Conservation (phyloP, 1,284 basidiomycete genomes). For the Neolentinus lepideus region DNA sequence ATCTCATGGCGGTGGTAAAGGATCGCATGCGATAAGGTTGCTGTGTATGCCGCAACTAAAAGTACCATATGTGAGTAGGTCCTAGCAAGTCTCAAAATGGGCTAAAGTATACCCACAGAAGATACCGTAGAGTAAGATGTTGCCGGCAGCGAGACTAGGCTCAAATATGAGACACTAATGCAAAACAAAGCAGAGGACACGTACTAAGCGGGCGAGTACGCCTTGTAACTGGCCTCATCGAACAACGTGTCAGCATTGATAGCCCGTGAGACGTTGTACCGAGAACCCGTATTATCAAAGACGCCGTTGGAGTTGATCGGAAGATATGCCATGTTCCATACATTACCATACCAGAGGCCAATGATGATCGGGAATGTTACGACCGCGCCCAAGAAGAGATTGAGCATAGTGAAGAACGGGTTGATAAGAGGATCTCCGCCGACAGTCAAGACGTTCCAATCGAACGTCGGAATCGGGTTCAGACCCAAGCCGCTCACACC, state of each 20-base stretch:
- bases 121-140: constrained; percentile 12
- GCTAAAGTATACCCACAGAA: constrained; percentile 13
- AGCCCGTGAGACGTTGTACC: constrained; percentile 30
- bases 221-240: constrained; percentile 12
- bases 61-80: neutral
- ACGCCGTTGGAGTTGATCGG: constrained; percentile 22
- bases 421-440: constrained; percentile 17
- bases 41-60: constrained; percentile 10
- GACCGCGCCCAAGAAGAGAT: constrained; percentile 64
- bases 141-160: constrained; percentile 27
- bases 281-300: constrained; percentile 25
- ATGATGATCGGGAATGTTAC: constrained; percentile 33
- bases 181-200: constrained; percentile 45
- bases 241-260: constrained; percentile 17
- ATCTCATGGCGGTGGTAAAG: constrained; percentile 34
- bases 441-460: constrained; percentile 27
- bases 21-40: constrained; percentile 25
- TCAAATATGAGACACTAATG: neutral
- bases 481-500: constrained; percentile 10
- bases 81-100: neutral
- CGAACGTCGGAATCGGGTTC: constrained; percentile 30
- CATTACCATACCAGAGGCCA: constrained; percentile 21
- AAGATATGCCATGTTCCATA: constrained; percentile 11
- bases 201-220: constrained; percentile 18
- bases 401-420: constrained; percentile 36